Conservation (phyloP, 441 rosid species). For the Syzygium syzygioides region DNA sequence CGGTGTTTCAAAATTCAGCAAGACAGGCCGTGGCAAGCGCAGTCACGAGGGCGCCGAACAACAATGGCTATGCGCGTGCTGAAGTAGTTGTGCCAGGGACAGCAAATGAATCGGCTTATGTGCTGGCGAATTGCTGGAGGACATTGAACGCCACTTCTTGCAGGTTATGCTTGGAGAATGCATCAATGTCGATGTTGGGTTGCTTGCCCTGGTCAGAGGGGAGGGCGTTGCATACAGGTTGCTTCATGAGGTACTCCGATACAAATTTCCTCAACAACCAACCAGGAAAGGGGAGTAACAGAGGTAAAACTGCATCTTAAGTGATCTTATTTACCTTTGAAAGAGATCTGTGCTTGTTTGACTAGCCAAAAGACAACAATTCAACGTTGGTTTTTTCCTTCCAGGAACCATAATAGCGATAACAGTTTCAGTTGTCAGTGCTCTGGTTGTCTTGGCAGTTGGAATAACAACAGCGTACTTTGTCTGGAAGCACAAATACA, state of each 20-base stretch:
- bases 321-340: neutral
- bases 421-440: constrained; percentile 41
- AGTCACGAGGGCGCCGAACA: constrained; percentile 32
- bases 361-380: neutral
- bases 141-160: constrained; percentile 59
- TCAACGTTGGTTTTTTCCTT: neutral
- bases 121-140: constrained; percentile 82
- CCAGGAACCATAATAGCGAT: constrained; percentile 38
- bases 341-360: constrained; percentile 5
- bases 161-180: constrained; percentile 60
- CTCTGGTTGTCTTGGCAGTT: constrained; percentile 38
- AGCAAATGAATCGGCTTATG: constrained; percentile 43
- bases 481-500: constrained; percentile 43
- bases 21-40: constrained; percentile 40
- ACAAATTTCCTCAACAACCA: constrained; percentile 59
- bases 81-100: constrained; percentile 28
- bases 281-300: constrained; percentile 35
- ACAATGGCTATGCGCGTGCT: constrained; percentile 43
- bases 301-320: constrained; percentile 36
- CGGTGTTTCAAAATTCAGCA: constrained; percentile 31
- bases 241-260: constrained; percentile 83
- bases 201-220: constrained; percentile 93
- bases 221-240: constrained; percentile 75
- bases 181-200: constrained; percentile 40
- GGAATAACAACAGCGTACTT: constrained; percentile 30